Conservation (phyloP, 2,329 filamentous ascomycete species). For the Zasmidium angulare region DNA sequence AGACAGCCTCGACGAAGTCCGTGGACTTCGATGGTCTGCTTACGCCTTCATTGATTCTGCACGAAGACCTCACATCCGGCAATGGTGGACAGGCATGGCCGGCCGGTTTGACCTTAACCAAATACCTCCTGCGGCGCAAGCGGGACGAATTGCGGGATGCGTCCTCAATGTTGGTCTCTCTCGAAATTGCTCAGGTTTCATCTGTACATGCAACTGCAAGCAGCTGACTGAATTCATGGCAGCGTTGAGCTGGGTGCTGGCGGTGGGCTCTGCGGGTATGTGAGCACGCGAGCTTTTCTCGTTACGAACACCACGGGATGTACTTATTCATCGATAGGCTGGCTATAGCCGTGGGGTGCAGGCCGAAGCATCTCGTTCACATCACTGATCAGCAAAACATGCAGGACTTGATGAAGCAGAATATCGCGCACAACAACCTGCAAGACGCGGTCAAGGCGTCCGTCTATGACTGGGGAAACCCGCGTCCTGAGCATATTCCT, state of each 20-base stretch:
- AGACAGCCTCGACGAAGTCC: constrained; percentile 51
- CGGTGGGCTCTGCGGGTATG: constrained; percentile 74
- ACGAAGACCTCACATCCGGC: constrained; percentile 81
- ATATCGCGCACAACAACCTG: constrained; percentile 79
- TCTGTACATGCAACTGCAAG: constrained; percentile 1
- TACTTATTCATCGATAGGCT: constrained; percentile 41
- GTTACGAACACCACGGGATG: constrained; percentile 3
- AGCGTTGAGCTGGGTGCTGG: constrained; percentile 92
- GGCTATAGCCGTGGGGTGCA: constrained; percentile 54
- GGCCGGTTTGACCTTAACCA: constrained; percentile 82
- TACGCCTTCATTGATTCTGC: constrained; percentile 66
- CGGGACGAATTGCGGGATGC: constrained; percentile 58
- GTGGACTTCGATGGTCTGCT: constrained; percentile 74
- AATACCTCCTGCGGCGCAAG: constrained; percentile 79
- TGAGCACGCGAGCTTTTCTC: constrained; percentile 3
- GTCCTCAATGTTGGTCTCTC: constrained; percentile 69
- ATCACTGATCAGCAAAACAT: constrained; percentile 89
- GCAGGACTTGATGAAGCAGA: constrained; percentile 80
- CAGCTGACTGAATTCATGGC: constrained; percentile 15
- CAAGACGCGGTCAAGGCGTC: constrained; percentile 62
- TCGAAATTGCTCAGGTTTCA: constrained; percentile 13
- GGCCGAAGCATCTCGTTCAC: constrained; percentile 59
- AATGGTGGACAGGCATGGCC: constrained; percentile 96
- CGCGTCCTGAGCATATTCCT: constrained; percentile 42
- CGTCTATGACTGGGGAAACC: constrained; percentile 74